Percentiles rank a stretch among this genome's conserved stretches.
Conservation (phyloP, 192 early-diverging fungal genomes). For the Linnemannia elongata region DNA sequence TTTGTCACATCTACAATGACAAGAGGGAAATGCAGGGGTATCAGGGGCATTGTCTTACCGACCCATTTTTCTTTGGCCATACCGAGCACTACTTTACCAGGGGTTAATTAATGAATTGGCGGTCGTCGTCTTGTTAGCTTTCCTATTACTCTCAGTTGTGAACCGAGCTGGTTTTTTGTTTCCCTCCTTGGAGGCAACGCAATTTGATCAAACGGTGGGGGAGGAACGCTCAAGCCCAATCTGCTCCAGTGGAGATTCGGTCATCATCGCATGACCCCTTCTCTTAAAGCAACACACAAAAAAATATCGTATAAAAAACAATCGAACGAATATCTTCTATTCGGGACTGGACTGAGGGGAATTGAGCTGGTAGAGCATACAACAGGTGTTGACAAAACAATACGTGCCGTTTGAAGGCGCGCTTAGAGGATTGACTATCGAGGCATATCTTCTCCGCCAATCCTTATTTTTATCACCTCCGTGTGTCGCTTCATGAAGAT, state of each 20-base stretch:
- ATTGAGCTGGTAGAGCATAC: background rate
- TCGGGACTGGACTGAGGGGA: background rate
- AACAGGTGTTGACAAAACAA: background rate
- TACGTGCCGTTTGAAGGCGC: background rate
- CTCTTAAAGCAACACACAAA: conserved; percentile 8
- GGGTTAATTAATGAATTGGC: background rate
- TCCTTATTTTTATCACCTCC: background rate
- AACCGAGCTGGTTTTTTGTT: background rate
- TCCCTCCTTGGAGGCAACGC: background rate
- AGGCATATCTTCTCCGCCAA: background rate
- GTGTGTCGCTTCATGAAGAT: background rate
- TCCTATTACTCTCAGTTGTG: background rate
- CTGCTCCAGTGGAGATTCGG: background rate
- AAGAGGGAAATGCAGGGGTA: background rate
- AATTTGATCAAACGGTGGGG: background rate
- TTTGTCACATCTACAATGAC: background rate
- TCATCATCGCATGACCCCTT: background rate
- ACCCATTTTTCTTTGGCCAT: background rate
- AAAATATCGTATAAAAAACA: background rate
- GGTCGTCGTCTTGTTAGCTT: background rate
- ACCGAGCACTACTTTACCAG: background rate
- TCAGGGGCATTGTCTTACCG: background rate
- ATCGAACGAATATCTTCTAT: background rate
- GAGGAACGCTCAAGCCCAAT: background rate
- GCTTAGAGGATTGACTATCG: background rate